Evolutionary conservation across 768 basidiomycete species (phyloP).

Genomic region (Mycena venus): DNA sequence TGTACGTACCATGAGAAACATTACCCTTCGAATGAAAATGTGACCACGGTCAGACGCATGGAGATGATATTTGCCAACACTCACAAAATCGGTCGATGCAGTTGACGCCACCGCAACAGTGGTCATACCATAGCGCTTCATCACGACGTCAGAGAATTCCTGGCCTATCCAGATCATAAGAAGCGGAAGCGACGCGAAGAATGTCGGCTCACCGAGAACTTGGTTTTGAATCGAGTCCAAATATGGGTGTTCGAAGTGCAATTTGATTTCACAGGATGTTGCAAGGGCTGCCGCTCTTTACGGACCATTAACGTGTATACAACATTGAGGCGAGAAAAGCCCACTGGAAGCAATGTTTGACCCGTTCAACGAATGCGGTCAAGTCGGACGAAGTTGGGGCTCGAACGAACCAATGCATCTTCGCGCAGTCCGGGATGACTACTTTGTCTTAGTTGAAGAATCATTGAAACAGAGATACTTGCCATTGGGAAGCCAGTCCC

Average conservation of each 20-base stretch:
- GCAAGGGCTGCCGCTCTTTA: conserved; percentile 77
- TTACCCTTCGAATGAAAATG: conserved; percentile 71
- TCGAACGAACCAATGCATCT: conserved; percentile 79
- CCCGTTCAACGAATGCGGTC: conserved; percentile 65
- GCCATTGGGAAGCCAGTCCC: conserved; percentile 79
- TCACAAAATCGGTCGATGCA: conserved; percentile 86
- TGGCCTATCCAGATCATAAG: conserved; percentile 53
- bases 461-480: conserved; percentile 32
- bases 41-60: conserved; percentile 20
- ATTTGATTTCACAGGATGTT: conserved; percentile 66
- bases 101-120: conserved; percentile 47
- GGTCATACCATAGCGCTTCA: conserved; percentile 56
- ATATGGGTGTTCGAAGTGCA: conserved; percentile 58
- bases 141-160: conserved; percentile 63
- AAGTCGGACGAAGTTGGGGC: conserved; percentile 75
- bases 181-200: background rate
- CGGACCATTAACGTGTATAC: conserved; percentile 18
- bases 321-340: conserved; percentile 36
- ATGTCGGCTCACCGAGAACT: conserved; percentile 59
- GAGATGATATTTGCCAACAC: conserved; percentile 42
- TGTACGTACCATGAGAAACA: conserved; percentile 70
- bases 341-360: conserved; percentile 80
- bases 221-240: conserved; percentile 72
- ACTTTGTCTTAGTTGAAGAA: background rate
- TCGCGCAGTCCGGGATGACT: conserved; percentile 90